Conservation (phyloP, 2,329 filamentous ascomycete species). For the Calonectria leucothoes region DNA sequence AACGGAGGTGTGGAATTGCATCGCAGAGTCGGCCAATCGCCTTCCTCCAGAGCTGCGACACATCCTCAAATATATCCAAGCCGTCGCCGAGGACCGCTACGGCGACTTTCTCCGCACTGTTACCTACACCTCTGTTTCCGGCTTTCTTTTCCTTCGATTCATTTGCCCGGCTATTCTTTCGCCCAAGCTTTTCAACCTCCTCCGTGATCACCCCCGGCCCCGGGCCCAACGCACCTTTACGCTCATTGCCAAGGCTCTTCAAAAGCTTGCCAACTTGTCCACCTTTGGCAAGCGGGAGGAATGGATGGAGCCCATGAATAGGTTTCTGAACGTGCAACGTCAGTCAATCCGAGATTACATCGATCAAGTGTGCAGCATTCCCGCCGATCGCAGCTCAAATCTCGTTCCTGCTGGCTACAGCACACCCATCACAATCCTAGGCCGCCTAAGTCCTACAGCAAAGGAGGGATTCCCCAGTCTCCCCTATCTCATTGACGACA, state of each 20-base stretch:
- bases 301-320: slow-evolving; percentile 99
- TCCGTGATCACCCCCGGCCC: slow-evolving; percentile 84
- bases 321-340: slow-evolving; percentile 80
- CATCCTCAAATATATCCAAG: slow-evolving; percentile 90
- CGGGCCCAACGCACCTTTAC: slow-evolving; percentile 90
- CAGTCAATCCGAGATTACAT: slow-evolving; percentile 88
- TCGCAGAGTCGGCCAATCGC: slow-evolving; percentile 77
- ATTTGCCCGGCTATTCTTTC: slow-evolving; percentile 97
- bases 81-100: slow-evolving; percentile 93
- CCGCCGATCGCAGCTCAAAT: slow-evolving; percentile 73
- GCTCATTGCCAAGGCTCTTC: slow-evolving; percentile 90
- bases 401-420: slow-evolving; percentile 86
- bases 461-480: slow-evolving; percentile 93
- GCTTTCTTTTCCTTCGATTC: slow-evolving; percentile 93
- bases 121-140: slow-evolving; percentile 92
- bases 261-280: slow-evolving; percentile 90
- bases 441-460: slow-evolving; percentile 81
- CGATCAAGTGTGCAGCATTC: slow-evolving; percentile 86
- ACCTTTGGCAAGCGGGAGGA: slow-evolving; percentile 94
- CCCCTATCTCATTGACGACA: slow-evolving; percentile 91
- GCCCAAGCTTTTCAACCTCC: slow-evolving; percentile 89
- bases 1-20: slow-evolving; percentile 86
- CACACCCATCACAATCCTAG: slow-evolving; percentile 90
- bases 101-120: slow-evolving; percentile 92
- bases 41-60: slow-evolving; percentile 85